These are phyloP conservation scores for Xylariales sp. DNA, from an alignment of 2,329 filamentous ascomycete species.

Conservation along the genomic window DNA sequence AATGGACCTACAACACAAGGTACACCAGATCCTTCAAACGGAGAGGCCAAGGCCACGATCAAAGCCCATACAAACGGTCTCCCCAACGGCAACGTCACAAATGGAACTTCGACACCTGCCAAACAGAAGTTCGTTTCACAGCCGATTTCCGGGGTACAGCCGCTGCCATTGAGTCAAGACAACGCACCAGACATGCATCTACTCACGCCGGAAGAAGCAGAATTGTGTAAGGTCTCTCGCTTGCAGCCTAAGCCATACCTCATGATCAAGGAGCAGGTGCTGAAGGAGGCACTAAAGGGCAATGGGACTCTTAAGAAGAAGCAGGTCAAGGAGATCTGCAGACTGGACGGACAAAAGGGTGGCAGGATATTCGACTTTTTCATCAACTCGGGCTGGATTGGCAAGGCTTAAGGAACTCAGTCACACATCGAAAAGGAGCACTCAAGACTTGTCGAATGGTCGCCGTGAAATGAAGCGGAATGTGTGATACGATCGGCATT, in stretches of 20 bases:
- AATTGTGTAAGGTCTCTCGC: slow-evolving; percentile 78
- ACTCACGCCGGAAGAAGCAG: slow-evolving; percentile 75
- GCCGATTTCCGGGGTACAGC: slow-evolving; percentile 56
- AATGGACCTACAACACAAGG: slow-evolving; percentile 27
- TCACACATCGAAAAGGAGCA: neutral
- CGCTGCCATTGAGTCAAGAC: slow-evolving; percentile 67
- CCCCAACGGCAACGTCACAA: slow-evolving; percentile 27
- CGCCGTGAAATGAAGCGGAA: no score
- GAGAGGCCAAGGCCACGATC: slow-evolving; percentile 47
- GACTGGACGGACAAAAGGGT: slow-evolving; percentile 79
- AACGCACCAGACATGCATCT: slow-evolving; percentile 80
- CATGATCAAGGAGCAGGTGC: slow-evolving; percentile 87
- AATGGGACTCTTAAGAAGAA: slow-evolving; percentile 92
- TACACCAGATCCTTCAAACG: slow-evolving; percentile 38
- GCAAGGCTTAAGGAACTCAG: slow-evolving; percentile 58
- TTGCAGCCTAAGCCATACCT: slow-evolving; percentile 93
- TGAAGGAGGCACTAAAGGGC: slow-evolving; percentile 84
- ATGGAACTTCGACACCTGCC: slow-evolving; percentile 38
- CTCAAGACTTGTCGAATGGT: no score
- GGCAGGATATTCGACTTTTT: slow-evolving; percentile 91
- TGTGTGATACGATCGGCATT: no score
- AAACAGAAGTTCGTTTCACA: slow-evolving; percentile 50
- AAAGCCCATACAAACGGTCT: slow-evolving; percentile 40
- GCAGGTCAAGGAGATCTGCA: slow-evolving; percentile 78
- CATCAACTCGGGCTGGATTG: slow-evolving; percentile 87